Percentiles rank a stretch among this genome's conserved stretches.
These are phyloP conservation scores for Aureobasidium sp. DNA, from an alignment of 2,329 filamentous ascomycete genomes.

Conservation along the genomic window DNA sequence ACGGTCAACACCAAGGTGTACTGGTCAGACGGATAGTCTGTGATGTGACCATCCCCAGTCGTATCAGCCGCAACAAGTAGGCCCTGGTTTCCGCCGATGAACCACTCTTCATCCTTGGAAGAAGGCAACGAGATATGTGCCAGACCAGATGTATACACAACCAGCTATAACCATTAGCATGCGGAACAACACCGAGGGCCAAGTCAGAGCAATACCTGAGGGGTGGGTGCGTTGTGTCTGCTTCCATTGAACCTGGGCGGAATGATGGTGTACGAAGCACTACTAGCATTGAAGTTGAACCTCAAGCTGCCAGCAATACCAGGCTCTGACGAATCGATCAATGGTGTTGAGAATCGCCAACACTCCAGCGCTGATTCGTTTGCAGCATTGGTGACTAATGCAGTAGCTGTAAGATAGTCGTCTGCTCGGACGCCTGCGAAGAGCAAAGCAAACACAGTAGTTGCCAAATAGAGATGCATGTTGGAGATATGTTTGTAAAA, in stretches of 20 bases:
- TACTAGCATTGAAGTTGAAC: conserved; percentile 23
- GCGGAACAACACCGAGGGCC: neutral
- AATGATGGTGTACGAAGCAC: conserved; percentile 27
- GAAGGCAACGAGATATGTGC: conserved; percentile 28
- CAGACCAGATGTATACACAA: conserved; percentile 29
- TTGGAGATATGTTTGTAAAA: neutral
- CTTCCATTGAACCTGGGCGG: conserved; percentile 30
- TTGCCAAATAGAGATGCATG: conserved; percentile 2
- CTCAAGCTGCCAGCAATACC: conserved; percentile 24
- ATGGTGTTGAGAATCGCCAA: conserved; percentile 28
- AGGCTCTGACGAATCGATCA: conserved; percentile 24
- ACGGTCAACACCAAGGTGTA: conserved; percentile 25
- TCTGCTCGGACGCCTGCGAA: neutral
- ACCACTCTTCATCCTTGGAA: conserved; percentile 22
- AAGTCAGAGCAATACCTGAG: conserved; percentile 21
- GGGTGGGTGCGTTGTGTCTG: conserved; percentile 28
- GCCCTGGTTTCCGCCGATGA: conserved; percentile 29
- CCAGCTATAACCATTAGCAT: conserved; percentile 20
- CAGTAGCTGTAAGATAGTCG: conserved; percentile 27
- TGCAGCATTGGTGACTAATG: conserved; percentile 26
- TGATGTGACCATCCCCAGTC: conserved; percentile 27
- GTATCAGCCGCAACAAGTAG: conserved; percentile 29
- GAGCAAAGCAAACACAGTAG: neutral
- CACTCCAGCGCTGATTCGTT: conserved; percentile 30
- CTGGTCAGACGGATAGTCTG: conserved; percentile 28